A percentile compares a stretch with the other conserved stretches of the same genome.
These are phyloP conservation scores for Phoma sp. DNA, from an alignment of 2,329 filamentous ascomycete species.

Conservation along the genomic window DNA sequence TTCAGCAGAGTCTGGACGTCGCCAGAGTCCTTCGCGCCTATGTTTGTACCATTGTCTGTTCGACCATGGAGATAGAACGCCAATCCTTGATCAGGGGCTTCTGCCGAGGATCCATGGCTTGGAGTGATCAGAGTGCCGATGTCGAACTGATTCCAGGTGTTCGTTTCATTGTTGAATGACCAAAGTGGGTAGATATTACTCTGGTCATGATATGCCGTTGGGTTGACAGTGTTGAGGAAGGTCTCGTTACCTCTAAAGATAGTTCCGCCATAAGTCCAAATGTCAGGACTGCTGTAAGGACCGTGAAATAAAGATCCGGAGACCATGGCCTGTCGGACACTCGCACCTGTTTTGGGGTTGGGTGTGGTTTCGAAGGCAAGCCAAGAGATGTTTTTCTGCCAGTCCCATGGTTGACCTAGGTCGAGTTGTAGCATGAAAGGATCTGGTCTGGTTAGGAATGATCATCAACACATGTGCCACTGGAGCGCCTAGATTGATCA, in stretches of 20 bases:
- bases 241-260: constrained; percentile 20
- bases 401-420: constrained; percentile 26
- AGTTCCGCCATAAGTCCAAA: constrained; percentile 27
- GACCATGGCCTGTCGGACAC: constrained; percentile 19
- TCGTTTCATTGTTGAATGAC: constrained; percentile 23
- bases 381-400: constrained; percentile 26
- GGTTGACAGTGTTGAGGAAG: constrained; percentile 12
- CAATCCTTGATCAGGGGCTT: constrained; percentile 44
- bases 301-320: constrained; percentile 27
- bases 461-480: neutral
- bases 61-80: constrained; percentile 51
- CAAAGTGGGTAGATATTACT: constrained; percentile 22
- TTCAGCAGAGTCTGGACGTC: constrained; percentile 30
- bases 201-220: constrained; percentile 12
- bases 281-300: constrained; percentile 14
- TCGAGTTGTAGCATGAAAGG: constrained; percentile 22
- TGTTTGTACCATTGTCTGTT: constrained; percentile 43
- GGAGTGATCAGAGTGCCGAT: constrained; percentile 27
- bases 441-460: constrained; percentile 11
- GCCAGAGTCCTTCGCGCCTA: constrained; percentile 13
- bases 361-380: constrained; percentile 15
- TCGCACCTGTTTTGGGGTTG: constrained; percentile 22
- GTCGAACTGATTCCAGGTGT: constrained; percentile 25
- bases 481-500: neutral
- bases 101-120: constrained; percentile 45